Conservation (phyloP, 768 basidiomycete species). For the Phlegmacium glaucopus region DNA sequence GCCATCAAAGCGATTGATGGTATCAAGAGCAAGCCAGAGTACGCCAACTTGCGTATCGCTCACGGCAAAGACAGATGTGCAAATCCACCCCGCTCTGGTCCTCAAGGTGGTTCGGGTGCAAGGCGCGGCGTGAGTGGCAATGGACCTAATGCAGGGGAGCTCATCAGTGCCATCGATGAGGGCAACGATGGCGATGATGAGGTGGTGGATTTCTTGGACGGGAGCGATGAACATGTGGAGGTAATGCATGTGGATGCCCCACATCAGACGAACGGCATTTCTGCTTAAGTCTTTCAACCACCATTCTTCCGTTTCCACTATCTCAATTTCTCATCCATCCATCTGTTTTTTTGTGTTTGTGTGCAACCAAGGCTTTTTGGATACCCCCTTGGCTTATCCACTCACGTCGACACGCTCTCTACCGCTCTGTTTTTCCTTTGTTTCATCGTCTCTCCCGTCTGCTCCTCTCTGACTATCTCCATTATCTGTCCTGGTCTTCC, state of each 20-base stretch:
- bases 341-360: conserved; percentile 6
- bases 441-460: conserved; percentile 9
- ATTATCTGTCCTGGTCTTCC: conserved; percentile 20
- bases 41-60: conserved; percentile 82
- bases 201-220: conserved; percentile 26
- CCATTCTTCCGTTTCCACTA: conserved; percentile 4
- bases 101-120: conserved; percentile 60
- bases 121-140: conserved; percentile 44
- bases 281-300: conserved; percentile 9
- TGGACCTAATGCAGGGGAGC: conserved; percentile 26
- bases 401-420: conserved; percentile 16
- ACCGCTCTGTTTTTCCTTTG: conserved; percentile 13
- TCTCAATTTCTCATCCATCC: conserved; percentile 5
- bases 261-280: conserved; percentile 29
- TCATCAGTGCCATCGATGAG: conserved; percentile 35
- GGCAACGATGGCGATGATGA: conserved; percentile 29
- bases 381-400: conserved; percentile 27
- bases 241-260: conserved; percentile 44
- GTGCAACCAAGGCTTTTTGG: conserved; percentile 19
- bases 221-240: conserved; percentile 23
- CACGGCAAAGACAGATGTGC: conserved; percentile 97
- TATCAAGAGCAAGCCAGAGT: conserved; percentile 89
- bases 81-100: conserved; percentile 83
- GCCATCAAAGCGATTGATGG: conserved; percentile 99
- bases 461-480: conserved; percentile 14